A percentile compares a stretch with the other conserved stretches of the same genome.
These are phyloP conservation scores for Crassisporium funariophilum DNA, from an alignment of 768 basidiomycete genomes.

Conservation along the genomic window DNA sequence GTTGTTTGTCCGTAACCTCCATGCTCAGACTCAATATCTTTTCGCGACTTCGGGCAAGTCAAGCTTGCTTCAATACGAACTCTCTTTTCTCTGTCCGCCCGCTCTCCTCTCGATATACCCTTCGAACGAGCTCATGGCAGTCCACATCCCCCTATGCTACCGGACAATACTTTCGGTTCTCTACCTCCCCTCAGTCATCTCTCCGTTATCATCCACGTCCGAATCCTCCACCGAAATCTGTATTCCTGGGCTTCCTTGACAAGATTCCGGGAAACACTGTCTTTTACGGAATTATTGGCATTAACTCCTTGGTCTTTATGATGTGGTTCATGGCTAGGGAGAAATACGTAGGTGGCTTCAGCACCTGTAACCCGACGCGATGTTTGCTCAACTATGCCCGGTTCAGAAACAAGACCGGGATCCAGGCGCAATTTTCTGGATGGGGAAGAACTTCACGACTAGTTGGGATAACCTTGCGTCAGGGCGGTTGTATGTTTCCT, in stretches of 20 bases:
- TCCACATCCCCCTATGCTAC: neutral
- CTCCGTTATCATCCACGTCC: slow-evolving; percentile 21
- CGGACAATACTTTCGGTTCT: slow-evolving; percentile 24
- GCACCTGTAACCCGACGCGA: neutral
- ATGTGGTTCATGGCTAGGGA: slow-evolving; percentile 54
- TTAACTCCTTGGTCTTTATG: slow-evolving; percentile 64
- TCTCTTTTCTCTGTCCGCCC: neutral
- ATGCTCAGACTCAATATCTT: neutral
- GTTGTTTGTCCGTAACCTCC: no score
- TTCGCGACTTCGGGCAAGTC: neutral
- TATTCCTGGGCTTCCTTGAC: slow-evolving; percentile 46
- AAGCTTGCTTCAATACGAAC: neutral
- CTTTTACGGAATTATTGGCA: slow-evolving; percentile 63
- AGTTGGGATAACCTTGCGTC: slow-evolving; percentile 59
- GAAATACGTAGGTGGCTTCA: slow-evolving; percentile 36
- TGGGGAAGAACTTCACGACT: slow-evolving; percentile 65
- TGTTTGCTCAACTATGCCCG: slow-evolving; percentile 1
- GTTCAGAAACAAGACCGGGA: slow-evolving; percentile 39
- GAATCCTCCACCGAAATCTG: slow-evolving; percentile 2
- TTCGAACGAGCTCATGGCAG: neutral
- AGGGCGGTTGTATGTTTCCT: slow-evolving; percentile 62
- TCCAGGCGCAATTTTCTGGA: slow-evolving; percentile 41
- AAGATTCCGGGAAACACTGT: slow-evolving; percentile 53
- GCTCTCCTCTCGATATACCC: neutral
- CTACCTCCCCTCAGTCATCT: slow-evolving; percentile 13